phyloP scores from a whole-genome alignment of 257 asterid species.

The Penstemon newberryi region DNA sequence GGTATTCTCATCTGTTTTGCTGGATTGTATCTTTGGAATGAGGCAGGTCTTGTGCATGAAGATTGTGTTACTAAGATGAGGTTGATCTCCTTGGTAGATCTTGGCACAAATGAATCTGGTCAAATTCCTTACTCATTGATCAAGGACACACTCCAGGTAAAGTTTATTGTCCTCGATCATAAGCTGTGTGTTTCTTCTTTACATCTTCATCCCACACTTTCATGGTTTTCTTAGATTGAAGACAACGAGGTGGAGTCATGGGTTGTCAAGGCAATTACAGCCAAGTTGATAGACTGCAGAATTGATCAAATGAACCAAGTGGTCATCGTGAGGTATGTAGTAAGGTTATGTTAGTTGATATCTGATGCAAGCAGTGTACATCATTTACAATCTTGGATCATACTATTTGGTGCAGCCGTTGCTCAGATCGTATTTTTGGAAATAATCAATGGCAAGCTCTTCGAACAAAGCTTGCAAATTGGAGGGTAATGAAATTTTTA shows the following conservation, averaged over 20 bases:
- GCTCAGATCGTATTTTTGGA: conserved; percentile 77
- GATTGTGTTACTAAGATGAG: conserved; percentile 88
- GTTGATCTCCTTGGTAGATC: conserved; percentile 79
- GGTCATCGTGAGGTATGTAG: conserved; percentile 67
- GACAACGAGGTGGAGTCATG: conserved; percentile 79
- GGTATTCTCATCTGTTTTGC: conserved; percentile 2
- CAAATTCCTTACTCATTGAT: conserved; percentile 69
- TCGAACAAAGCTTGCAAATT: conserved; percentile 68
- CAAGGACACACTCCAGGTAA: conserved; percentile 76
- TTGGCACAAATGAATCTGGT: conserved; percentile 67
- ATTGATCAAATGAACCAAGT: conserved; percentile 89
- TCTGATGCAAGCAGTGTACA: neutral
- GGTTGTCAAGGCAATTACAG: conserved; percentile 90
- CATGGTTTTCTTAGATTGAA: conserved; percentile 52
- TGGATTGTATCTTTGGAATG: conserved; percentile 23
- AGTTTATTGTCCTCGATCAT: neutral
- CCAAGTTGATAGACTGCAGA: conserved; percentile 80
- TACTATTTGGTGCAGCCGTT: conserved; percentile 52
- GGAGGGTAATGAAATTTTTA: conserved; percentile 65
- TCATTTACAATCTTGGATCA: conserved; percentile 10
- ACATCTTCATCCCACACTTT: neutral
- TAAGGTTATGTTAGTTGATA: conserved; percentile 6
- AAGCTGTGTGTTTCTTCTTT: conserved; percentile 17
- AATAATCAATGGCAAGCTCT: conserved; percentile 69
- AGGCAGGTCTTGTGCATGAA: conserved; percentile 83